Evolutionary conservation across 2,329 filamentous ascomycete genomes (phyloP).

Genomic region (Blastomyces emzantsi): DNA sequence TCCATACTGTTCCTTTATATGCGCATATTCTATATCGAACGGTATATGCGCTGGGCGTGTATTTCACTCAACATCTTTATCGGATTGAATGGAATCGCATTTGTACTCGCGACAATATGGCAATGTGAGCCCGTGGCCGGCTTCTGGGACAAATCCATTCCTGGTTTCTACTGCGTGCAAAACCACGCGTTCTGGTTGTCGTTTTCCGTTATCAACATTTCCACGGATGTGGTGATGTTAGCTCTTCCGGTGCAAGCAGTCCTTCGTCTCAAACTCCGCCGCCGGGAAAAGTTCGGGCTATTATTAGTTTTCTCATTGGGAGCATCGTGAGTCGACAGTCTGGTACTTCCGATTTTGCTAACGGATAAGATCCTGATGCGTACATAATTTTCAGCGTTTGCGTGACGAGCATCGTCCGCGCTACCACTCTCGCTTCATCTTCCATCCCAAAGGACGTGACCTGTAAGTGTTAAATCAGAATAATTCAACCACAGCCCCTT

Average conservation of each 20-base stretch:
- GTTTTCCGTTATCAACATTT: conserved; percentile 21
- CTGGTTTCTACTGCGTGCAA: conserved; percentile 19
- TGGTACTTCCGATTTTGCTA: neutral
- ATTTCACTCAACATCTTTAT: conserved; percentile 22
- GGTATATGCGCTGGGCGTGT: conserved; percentile 40
- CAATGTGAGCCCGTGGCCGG: conserved; percentile 20
- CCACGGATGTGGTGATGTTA: conserved; percentile 21
- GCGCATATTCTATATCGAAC: conserved; percentile 41
- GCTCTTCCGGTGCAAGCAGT: conserved; percentile 20
- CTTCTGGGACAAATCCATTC: conserved; percentile 20
- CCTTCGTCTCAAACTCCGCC: conserved; percentile 17
- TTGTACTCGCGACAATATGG: conserved; percentile 19
- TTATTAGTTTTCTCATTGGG: conserved; percentile 20
- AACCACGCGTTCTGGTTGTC: conserved; percentile 19
- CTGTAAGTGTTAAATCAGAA: conserved; percentile 11
- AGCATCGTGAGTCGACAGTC: conserved; percentile 17
- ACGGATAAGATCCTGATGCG: neutral
- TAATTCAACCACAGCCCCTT: neutral
- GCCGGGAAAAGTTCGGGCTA: conserved; percentile 18
- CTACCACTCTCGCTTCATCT: conserved; percentile 23
- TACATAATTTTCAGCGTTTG: conserved; percentile 10
- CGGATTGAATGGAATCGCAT: conserved; percentile 15
- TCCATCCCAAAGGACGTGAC: conserved; percentile 13
- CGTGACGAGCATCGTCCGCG: conserved; percentile 22
- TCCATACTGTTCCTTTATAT: conserved; percentile 48